These are phyloP conservation scores for Symbiodinium natans DNA, from an alignment of 73 alveolate genomes.

Conservation along the genomic window DNA sequence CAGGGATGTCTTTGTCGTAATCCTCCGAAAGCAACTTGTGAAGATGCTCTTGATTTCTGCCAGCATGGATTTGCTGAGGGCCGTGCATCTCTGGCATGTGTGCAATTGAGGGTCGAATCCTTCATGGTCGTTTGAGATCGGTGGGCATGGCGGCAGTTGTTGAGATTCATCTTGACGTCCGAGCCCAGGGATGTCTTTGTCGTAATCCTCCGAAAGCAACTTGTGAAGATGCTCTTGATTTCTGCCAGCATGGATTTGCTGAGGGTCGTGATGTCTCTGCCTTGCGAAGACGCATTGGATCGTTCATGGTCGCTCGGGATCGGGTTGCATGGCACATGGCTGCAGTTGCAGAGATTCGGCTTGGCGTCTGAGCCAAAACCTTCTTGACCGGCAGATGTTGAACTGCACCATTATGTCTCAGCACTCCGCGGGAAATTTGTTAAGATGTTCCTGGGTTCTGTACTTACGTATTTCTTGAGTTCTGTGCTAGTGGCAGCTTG, in stretches of 20 bases:
- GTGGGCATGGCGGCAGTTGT: too few relatives aligned
- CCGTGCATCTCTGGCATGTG: not conserved
- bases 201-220: slow-evolving; percentile 25
- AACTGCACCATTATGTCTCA: not conserved
- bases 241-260: not conserved
- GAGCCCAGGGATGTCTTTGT: not conserved
- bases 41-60: not conserved
- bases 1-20: slow-evolving; percentile 22
- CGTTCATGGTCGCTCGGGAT: too few relatives aligned
- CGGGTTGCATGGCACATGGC: too few relatives aligned
- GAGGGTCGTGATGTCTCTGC: not conserved
- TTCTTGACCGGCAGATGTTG: not conserved
- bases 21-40: slow-evolving; percentile 20
- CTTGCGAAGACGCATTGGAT: not conserved
- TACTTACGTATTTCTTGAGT: not conserved
- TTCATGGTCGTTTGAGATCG: too few relatives aligned
- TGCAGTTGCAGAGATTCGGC: too few relatives aligned
- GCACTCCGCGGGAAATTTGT: not conserved
- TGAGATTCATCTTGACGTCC: too few relatives aligned
- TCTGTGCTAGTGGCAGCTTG: too few relatives aligned
- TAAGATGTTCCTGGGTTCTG: not conserved
- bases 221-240: not conserved
- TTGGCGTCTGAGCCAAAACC: not conserved
- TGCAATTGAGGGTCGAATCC: too few relatives aligned
- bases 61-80: not conserved